phyloP scores from a whole-genome alignment of 805 yeast genomes.

The Ogataea paradorogensis region DNA sequence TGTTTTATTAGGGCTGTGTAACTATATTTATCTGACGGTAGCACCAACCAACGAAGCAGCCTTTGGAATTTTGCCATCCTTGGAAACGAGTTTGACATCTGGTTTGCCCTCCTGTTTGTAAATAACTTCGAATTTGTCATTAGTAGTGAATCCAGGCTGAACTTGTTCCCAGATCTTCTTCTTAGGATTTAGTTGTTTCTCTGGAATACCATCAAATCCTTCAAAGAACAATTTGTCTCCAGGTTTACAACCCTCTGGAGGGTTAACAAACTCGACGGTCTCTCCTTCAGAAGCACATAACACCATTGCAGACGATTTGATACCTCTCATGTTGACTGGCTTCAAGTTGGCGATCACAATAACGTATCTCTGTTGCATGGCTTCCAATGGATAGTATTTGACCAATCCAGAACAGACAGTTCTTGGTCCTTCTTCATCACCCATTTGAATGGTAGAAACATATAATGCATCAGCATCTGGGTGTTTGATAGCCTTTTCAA shows the following conservation, averaged over 20 bases:
- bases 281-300: constrained; percentile 79
- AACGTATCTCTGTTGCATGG: constrained; percentile 91
- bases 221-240: constrained; percentile 97
- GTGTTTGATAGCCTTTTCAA: constrained; percentile 93
- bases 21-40: constrained; percentile 50
- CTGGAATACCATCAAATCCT: constrained; percentile 85
- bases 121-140: constrained; percentile 69
- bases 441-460: constrained; percentile 94
- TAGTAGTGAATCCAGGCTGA: constrained; percentile 89
- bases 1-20: constrained; percentile 6
- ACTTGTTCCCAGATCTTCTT: constrained; percentile 96
- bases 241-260: constrained; percentile 88
- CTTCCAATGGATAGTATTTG: constrained; percentile 83
- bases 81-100: constrained; percentile 70
- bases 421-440: constrained; percentile 96
- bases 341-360: constrained; percentile 93
- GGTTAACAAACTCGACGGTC: constrained; percentile 89
- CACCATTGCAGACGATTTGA: constrained; percentile 95
- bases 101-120: constrained; percentile 78
- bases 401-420: constrained; percentile 98
- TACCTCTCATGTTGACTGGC: constrained; percentile 98
- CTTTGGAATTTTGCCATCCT: constrained; percentile 73
- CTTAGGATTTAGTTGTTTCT: constrained; percentile 92
- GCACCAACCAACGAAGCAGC: constrained; percentile 73
- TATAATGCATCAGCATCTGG: constrained; percentile 97